phyloP scores from a whole-genome alignment of 139 green algal species.

The Coccomyxa sp. region DNA sequence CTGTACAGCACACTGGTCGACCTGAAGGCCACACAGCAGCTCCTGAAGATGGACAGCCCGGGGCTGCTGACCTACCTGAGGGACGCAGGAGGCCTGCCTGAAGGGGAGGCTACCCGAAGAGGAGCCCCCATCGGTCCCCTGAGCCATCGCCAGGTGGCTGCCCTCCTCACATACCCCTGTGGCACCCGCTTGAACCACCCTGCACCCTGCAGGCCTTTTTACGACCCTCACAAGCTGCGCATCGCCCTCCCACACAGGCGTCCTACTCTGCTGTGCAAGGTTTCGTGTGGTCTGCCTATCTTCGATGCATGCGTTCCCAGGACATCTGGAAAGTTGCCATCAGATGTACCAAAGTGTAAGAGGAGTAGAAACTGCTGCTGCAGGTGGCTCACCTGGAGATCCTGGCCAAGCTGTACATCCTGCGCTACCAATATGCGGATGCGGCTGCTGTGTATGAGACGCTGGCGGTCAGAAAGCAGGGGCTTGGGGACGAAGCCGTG shows the following conservation, averaged over 20 bases:
- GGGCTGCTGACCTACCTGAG: constrained; percentile 58
- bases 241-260: background rate
- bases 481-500: constrained; percentile 35
- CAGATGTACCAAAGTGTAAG: too few species aligned
- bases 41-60: constrained; percentile 36
- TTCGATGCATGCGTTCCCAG: too few species aligned
- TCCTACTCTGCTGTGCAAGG: too few species aligned
- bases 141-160: constrained; percentile 2
- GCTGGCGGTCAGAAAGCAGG: constrained; percentile 46
- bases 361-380: too few species aligned
- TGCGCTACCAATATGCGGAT: constrained; percentile 16
- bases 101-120: background rate
- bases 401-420: constrained; percentile 59
- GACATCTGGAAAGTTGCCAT: too few species aligned
- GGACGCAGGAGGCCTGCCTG: constrained; percentile 35
- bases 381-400: constrained; percentile 40
- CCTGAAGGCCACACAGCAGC: constrained; percentile 20
- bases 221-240: background rate
- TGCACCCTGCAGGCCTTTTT: background rate
- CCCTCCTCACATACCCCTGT: background rate
- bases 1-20: constrained; percentile 59
- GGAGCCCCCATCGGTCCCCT: constrained; percentile 24
- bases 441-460: constrained; percentile 46
- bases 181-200: background rate
- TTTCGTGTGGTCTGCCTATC: too few species aligned